These are phyloP conservation scores for Cryphonectria nitschkei DNA, from an alignment of 2,329 filamentous ascomycete genomes.

Conservation along the genomic window DNA sequence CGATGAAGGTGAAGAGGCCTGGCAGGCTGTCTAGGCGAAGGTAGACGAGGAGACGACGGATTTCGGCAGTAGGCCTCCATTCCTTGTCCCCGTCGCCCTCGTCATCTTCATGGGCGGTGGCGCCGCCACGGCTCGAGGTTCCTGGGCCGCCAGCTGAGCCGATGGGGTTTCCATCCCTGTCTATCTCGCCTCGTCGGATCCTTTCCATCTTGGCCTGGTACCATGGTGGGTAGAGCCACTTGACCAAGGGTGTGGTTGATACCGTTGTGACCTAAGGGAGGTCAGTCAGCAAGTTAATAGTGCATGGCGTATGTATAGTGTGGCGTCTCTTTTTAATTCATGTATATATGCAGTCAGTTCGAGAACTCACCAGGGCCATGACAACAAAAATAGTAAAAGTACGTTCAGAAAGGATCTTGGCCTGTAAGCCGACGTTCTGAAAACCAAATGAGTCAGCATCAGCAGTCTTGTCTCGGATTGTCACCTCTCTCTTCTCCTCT, in stretches of 20 bases:
- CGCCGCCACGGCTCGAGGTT: constrained; percentile 30
- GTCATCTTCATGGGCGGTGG: constrained; percentile 20
- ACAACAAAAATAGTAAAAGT: constrained; percentile 95
- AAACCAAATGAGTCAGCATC: background rate
- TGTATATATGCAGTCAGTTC: background rate
- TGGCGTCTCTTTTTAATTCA: background rate
- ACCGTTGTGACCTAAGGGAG: constrained; percentile 70
- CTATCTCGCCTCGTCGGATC: constrained; percentile 81
- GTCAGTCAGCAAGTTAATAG: background rate
- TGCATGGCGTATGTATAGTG: too few species aligned
- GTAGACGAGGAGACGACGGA: constrained; percentile 75
- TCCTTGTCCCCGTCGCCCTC: constrained; percentile 32
- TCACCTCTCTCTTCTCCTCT: background rate
- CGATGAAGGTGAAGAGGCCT: constrained; percentile 79
- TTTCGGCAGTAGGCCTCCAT: constrained; percentile 40
- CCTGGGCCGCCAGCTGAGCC: constrained; percentile 33
- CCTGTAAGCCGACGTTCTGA: constrained; percentile 76
- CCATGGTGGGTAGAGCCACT: constrained; percentile 71
- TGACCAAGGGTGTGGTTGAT: constrained; percentile 76
- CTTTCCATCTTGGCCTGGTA: constrained; percentile 57
- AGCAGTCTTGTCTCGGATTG: too few species aligned
- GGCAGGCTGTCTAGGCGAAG: constrained; percentile 85
- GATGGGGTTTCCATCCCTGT: constrained; percentile 68
- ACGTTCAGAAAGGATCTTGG: constrained; percentile 75
- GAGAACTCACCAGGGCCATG: constrained; percentile 68